phyloP scores from a whole-genome alignment of 208 protist genomes.

The Leishmania amazonensis region DNA sequence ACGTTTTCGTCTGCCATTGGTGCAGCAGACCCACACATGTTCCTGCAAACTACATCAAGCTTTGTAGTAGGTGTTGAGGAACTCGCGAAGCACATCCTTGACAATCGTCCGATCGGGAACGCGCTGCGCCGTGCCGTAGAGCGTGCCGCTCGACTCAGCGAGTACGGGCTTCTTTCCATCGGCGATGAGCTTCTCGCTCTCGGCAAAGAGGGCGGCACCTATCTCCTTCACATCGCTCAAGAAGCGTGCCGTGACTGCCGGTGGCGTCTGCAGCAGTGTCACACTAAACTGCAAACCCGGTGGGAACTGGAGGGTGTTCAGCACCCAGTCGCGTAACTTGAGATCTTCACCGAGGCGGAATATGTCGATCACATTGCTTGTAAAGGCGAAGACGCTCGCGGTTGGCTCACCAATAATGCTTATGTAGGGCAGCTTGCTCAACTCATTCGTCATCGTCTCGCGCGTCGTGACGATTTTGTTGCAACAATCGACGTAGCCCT shows the following conservation, averaged over 20 bases:
- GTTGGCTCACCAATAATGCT: conserved; percentile 86
- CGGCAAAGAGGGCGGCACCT: conserved; percentile 40
- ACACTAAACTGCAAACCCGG: conserved; percentile 93
- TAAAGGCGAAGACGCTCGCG: conserved; percentile 90
- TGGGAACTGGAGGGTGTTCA: conserved; percentile 95
- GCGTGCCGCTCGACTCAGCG: conserved; percentile 57
- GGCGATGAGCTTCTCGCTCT: conserved; percentile 35
- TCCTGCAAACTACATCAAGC: conserved; percentile 19
- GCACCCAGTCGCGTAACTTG: conserved; percentile 88
- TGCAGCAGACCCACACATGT: neutral
- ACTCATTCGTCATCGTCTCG: conserved; percentile 72
- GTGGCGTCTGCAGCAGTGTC: conserved; percentile 86
- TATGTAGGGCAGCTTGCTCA: conserved; percentile 71
- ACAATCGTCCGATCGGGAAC: conserved; percentile 93
- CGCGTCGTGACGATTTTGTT: conserved; percentile 80
- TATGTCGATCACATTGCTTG: conserved; percentile 87
- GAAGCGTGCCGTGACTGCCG: conserved; percentile 76
- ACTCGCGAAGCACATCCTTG: conserved; percentile 83
- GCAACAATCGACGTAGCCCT: conserved; percentile 87
- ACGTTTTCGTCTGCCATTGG: neutral
- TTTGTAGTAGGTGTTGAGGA: conserved; percentile 85
- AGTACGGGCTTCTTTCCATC: conserved; percentile 41
- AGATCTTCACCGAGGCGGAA: conserved; percentile 89
- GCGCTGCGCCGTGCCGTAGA: conserved; percentile 94
- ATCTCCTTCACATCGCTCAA: conserved; percentile 71